Evolutionary conservation across 176 grass and related monocot species (phyloP).

Genomic region (Cocos nucifera): DNA sequence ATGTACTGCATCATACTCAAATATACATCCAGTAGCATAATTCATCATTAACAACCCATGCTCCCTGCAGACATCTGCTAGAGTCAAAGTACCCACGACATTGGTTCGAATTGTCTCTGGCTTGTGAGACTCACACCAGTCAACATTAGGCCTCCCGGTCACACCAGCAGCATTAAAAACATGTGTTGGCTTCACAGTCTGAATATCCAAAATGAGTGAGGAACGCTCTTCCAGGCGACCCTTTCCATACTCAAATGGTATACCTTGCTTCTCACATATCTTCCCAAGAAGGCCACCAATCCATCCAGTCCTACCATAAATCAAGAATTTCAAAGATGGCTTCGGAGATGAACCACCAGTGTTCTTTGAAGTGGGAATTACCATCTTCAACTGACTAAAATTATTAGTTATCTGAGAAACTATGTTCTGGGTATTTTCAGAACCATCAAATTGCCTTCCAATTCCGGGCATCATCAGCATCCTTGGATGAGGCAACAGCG

Average conservation of each 20-base stretch:
- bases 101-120: constrained; percentile 65
- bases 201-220: constrained; percentile 46
- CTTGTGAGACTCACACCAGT: constrained; percentile 82
- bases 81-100: constrained; percentile 62
- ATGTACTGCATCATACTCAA: constrained; percentile 61
- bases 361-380: constrained; percentile 29
- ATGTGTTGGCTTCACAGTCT: constrained; percentile 70
- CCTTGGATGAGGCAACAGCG: constrained; percentile 72
- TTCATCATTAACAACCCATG: constrained; percentile 64
- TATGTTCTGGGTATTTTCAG: constrained; percentile 59
- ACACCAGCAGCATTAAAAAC: constrained; percentile 80
- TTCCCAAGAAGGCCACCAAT: constrained; percentile 76
- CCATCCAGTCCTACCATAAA: constrained; percentile 78
- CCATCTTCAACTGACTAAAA: constrained; percentile 32
- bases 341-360: constrained; percentile 9
- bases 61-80: constrained; percentile 60
- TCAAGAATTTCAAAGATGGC: constrained; percentile 47
- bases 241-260: constrained; percentile 63
- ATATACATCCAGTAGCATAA: constrained; percentile 80
- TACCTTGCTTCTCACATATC: constrained; percentile 76
- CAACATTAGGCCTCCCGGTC: constrained; percentile 79
- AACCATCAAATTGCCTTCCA: constrained; percentile 24
- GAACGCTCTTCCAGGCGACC: constrained; percentile 56
- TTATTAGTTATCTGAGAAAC: constrained; percentile 34
- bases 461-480: constrained; percentile 71